Evolutionary conservation across 129 eudicot species (phyloP), one percentile per base, ranked within the genome.

Genomic region (carrot (Daucus carota)): DNA sequence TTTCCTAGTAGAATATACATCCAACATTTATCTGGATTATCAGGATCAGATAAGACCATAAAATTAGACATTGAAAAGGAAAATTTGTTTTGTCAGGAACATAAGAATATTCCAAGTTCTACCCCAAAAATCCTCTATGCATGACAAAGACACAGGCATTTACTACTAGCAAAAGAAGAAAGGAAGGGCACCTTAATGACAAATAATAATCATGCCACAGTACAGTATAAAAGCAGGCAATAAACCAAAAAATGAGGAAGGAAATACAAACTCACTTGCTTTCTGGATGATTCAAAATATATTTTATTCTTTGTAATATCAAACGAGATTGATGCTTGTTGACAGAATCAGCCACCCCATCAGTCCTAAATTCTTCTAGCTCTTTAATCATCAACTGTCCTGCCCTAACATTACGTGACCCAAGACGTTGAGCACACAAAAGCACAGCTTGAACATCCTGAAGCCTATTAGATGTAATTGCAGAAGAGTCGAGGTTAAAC

Each of bases 361-460:
- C 86, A 67, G 57, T 86, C 80, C 97, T 89, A 77, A 94, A 91
- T 76, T 94, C 98, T 89, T 94, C 98, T 38, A 94, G 92, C 83
- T 94, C 98, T 85, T 91, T 91, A 38, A 73, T 91, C 41, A 94
- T 88, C 83, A 94, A 79, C 73, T 94, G 98, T 15, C 96, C 97
- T 4, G 98, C 98, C 88, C 98, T 87, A 74, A 93, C 62, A 79
- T 94, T 91, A n/a, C 98, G 97, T 31, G 98, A 91, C 72, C 96
- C 98, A 82, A 94, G 75, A 26, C 92, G 82, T 81, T 94, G 98
- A 74, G 93, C 88, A 80, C 97, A 91, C 69, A 91, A 85, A 74
- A 94, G 97, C 75, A 91, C 93, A 34, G 90, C 98, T 80, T 94
- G 98, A 82, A 94, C 92, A 87, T 94, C 98, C 83, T 87, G 97